A percentile compares a stretch with the other conserved stretches of the same genome.
Evolutionary conservation across 441 rosid species (phyloP).

Genomic region (Metrosideros polymorpha): DNA sequence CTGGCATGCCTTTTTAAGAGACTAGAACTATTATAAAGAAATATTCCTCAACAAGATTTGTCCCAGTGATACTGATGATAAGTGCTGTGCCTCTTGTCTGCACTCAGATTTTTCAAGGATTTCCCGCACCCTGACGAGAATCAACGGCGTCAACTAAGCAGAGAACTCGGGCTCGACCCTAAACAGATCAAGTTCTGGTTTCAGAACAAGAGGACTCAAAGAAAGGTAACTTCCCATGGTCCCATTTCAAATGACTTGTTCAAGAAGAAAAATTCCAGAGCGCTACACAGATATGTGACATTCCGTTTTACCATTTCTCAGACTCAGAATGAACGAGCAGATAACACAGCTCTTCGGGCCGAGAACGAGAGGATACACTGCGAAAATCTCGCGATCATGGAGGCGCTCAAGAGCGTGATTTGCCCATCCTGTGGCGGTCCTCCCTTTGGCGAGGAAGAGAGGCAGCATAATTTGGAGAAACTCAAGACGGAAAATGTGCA

Average conservation of each 20-base stretch:
- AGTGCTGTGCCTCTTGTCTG: not conserved
- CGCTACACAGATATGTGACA: not conserved
- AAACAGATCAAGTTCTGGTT: constrained; percentile 81
- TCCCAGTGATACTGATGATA: not conserved
- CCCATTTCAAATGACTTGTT: not conserved
- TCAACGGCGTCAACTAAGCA: constrained; percentile 33
- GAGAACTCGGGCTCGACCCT: constrained; percentile 35
- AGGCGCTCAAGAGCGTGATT: constrained; percentile 38
- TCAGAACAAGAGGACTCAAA: constrained; percentile 75
- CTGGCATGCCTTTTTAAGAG: not conserved
- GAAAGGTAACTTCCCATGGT: constrained; percentile 27
- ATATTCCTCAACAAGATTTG: not conserved
- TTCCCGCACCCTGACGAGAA: constrained; percentile 61
- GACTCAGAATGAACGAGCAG: constrained; percentile 41
- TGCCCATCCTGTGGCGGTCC: constrained; percentile 74
- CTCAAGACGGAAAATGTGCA: constrained; percentile 32
- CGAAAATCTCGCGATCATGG: constrained; percentile 44
- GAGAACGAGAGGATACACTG: constrained; percentile 45
- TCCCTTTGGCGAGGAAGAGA: constrained; percentile 37
- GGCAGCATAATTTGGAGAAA: constrained; percentile 23
- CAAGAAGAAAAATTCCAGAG: not conserved
- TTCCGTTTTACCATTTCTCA: not conserved
- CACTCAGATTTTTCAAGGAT: constrained; percentile 44
- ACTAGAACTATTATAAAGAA: not conserved
- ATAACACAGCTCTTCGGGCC: constrained; percentile 38